Evolutionary conservation across 2,329 filamentous ascomycete species (phyloP), one percentile per base, ranked within the genome.

Genomic region (Waltergamsia citrina): DNA sequence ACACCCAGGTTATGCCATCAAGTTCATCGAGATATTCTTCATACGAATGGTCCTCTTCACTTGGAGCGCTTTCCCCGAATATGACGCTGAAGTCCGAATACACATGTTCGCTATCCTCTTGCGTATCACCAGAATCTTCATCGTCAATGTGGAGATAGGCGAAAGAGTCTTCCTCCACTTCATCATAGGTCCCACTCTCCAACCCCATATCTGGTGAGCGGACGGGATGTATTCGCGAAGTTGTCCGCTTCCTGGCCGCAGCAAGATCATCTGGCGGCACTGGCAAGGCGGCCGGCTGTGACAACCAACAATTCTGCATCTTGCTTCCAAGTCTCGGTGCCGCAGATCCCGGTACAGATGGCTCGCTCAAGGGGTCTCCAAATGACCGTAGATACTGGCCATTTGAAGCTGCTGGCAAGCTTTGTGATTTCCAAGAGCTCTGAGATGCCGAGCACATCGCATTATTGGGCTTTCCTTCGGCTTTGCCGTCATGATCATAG

Each of bases 1-100:
- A 33, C 39, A 55, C 51, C 57, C 67, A 71, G 6, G 65, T 63
- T 39, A 74, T 71, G 8, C 69, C 69, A 40, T 74, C 70, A 39
- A 74, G 46, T 39, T 72, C 69, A 42, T 74, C 69, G 43, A 74
- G 56, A 44, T 68, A 71, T 43, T 71, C 69, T 45, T 74, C 69
- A 35, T 67, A 67, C 18, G 61, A 64, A 35, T 66, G 54, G 14
- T 61, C 60, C 3, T 62, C 57, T 5, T 53, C n/a, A n/a, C n/a
- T 54, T 4, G 43, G 40, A 4, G 32, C 22, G 3, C 43, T 45
- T 7, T 41, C 18, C 38, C 42, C 4, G 40, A 74, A 73, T 4
- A 73, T 54, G 18, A 67, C 59, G 5, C 66, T 60, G 38, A 74
- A 74, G 39, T 74, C 69, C 10, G 67, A 67, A 39, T 74, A 74